phyloP scores from a whole-genome alignment of 805 yeast species.

The Candida ovalis region DNA sequence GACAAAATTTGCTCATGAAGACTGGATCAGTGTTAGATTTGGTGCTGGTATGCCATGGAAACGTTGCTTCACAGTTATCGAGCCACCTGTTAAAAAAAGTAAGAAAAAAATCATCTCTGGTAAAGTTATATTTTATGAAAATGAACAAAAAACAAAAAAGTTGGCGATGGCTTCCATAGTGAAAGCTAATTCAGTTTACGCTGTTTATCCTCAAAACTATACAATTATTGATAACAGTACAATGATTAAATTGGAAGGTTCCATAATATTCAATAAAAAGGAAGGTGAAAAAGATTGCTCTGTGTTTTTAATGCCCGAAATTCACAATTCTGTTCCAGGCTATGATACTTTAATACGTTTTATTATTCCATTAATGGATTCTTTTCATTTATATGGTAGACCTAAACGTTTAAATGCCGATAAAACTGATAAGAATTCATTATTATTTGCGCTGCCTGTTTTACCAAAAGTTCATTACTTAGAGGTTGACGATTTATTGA shows the following conservation, averaged over 20 bases:
- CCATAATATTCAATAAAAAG: conserved; percentile 54
- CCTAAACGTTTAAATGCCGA: conserved; percentile 74
- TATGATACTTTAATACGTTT: conserved; percentile 82
- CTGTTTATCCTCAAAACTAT: conserved; percentile 88
- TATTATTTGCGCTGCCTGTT: conserved; percentile 80
- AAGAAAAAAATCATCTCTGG: conserved; percentile 54
- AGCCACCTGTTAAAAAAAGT: conserved; percentile 54
- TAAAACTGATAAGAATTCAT: conserved; percentile 58
- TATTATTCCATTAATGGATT: conserved; percentile 69
- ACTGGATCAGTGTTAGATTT: conserved; percentile 91
- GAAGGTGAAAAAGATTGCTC: conserved; percentile 52
- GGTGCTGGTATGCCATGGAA: conserved; percentile 99
- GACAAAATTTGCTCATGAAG: conserved; percentile 82
- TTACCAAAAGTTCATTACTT: conserved; percentile 74
- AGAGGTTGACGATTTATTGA: conserved; percentile 55
- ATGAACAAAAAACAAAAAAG: conserved; percentile 69
- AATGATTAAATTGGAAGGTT: conserved; percentile 84
- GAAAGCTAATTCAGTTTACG: conserved; percentile 69
- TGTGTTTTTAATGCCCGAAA: conserved; percentile 78
- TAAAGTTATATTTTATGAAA: conserved; percentile 74
- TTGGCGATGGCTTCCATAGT: conserved; percentile 76
- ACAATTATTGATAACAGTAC: conserved; percentile 81
- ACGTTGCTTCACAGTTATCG: conserved; percentile 85
- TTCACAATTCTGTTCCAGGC: conserved; percentile 79
- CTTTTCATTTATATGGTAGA: conserved; percentile 77